Conservation (phyloP, 2,329 filamentous ascomycete genomes). For the Monosporascus sp. region DNA sequence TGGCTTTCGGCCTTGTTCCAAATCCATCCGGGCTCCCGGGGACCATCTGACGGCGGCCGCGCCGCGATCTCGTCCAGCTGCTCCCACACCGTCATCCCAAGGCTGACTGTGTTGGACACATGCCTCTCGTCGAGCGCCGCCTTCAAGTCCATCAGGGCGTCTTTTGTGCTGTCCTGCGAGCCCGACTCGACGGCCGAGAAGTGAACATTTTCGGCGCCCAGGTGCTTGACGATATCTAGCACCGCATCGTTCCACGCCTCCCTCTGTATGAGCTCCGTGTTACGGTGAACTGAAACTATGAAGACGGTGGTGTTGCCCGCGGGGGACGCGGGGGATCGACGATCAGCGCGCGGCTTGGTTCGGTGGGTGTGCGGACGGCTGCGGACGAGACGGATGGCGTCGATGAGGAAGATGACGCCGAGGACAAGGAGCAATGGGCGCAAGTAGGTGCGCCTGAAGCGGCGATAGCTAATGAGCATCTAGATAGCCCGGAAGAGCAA, state of each 20-base stretch:
- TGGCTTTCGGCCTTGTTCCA: constrained; percentile 42
- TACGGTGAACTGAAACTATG: constrained; percentile 65
- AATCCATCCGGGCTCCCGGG: constrained; percentile 55
- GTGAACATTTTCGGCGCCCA: constrained; percentile 59
- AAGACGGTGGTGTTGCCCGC: constrained; percentile 42
- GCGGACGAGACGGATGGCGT: constrained; percentile 26
- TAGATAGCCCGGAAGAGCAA: constrained; percentile 10
- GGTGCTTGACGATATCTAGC: constrained; percentile 46
- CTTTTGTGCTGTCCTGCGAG: constrained; percentile 63
- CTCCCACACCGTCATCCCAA: constrained; percentile 49
- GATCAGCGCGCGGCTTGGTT: constrained; percentile 15
- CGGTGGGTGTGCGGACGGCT: constrained; percentile 26
- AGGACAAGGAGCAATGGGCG: constrained; percentile 28
- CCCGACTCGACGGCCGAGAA: constrained; percentile 64
- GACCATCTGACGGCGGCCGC: constrained; percentile 24
- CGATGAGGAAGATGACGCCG: constrained; percentile 28
- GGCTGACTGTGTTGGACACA: constrained; percentile 48
- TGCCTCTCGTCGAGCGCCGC: constrained; percentile 42
- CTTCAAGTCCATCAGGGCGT: constrained; percentile 53
- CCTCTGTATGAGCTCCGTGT: constrained; percentile 55
- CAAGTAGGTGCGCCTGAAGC: constrained; percentile 29
- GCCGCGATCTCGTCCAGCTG: constrained; percentile 51
- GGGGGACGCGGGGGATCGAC: constrained; percentile 12
- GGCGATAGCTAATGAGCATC: constrained; percentile 32
- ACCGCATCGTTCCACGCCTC: constrained; percentile 56